Evolutionary conservation across 257 asterid genomes (phyloP).

Genomic region (Solanum peruvianum): DNA sequence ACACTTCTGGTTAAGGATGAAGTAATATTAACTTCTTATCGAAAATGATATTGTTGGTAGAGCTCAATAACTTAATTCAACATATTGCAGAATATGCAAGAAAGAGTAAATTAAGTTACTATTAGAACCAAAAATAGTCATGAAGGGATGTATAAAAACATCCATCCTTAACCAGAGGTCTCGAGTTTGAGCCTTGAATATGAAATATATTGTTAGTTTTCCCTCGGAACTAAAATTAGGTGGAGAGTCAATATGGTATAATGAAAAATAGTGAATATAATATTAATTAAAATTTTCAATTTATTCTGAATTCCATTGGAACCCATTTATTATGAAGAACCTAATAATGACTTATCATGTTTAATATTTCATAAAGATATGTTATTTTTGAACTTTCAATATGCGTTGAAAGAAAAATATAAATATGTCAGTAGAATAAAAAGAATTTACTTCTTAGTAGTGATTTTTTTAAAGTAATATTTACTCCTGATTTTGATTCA

Average conservation of each 20-base stretch:
- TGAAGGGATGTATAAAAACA: neutral
- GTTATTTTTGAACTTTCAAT: too few species aligned
- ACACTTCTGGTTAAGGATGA: neutral
- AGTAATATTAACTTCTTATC: neutral
- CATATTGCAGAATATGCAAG: neutral
- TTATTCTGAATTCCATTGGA: neutral
- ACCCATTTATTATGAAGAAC: neutral
- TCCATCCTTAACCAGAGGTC: neutral
- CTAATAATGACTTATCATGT: too few species aligned
- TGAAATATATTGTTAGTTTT: neutral
- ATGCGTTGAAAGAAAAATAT: too few species aligned
- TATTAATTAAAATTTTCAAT: too few species aligned
- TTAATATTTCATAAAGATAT: too few species aligned
- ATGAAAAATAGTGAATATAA: neutral
- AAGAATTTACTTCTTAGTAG: too few species aligned
- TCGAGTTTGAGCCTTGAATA: neutral
- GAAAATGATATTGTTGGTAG: too few species aligned
- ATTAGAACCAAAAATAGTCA: neutral
- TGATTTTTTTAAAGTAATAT: too few species aligned
- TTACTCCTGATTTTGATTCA: neutral
- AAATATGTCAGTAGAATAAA: too few species aligned
- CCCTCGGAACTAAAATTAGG: neutral
- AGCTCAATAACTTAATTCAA: neutral
- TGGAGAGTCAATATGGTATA: neutral
- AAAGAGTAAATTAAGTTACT: neutral